Evolutionary conservation across 2,329 filamentous ascomycete genomes (phyloP), one percentile per base, ranked within the genome.

Genomic region (Trichoderma citrinoviride): DNA sequence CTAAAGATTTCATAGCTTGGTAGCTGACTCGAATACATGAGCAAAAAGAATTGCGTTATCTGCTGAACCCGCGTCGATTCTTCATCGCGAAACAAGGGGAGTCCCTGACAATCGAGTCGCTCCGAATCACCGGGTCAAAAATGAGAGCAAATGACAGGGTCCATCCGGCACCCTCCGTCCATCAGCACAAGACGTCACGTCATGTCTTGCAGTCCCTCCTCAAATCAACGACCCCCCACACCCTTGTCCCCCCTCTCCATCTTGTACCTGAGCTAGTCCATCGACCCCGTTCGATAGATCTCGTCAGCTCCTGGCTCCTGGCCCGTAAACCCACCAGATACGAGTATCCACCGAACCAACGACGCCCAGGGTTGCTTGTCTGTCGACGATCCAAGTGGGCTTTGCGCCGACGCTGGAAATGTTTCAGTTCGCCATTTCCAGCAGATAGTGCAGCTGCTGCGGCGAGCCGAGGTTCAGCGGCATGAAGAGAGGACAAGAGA

Each of bases 261-360:
- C 37, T 50, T 41, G 46, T 50, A 19, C 33, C 15, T 40, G 49
- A 23, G 40, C 37, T 61, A 61, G 46, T 27, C 3, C 37, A 49
- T 33, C 47, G 15, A 61, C 57, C 54, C 57, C 56, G 29, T 60
- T 41, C 56, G 41, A 60, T 60, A 60, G 56, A 60, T 60, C 56
- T 60, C 56, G 33, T 60, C 56, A 60, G 44, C n/a, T 21, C 14
- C 44, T n/a, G n/a, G n/a, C 33, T 19, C 55, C 56, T 50, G 33
- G 23, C 27, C 29, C 33, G 29, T 41, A 52, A 27, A 19, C n/a
- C 47, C 40, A 37, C 37, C 33, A 15, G 19, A 6, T 40, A 41
- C 19, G 33, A 61, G 50, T 52, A 33, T 52, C 46, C 57, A 43
- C 57, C 37, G 29, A 52, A 52, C 47, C 57, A 52, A 61, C 43